A percentile compares a stretch with the other conserved stretches of the same genome.
Conservation (phyloP, 2,329 filamentous ascomycete species). For the Claviceps capensis region DNA sequence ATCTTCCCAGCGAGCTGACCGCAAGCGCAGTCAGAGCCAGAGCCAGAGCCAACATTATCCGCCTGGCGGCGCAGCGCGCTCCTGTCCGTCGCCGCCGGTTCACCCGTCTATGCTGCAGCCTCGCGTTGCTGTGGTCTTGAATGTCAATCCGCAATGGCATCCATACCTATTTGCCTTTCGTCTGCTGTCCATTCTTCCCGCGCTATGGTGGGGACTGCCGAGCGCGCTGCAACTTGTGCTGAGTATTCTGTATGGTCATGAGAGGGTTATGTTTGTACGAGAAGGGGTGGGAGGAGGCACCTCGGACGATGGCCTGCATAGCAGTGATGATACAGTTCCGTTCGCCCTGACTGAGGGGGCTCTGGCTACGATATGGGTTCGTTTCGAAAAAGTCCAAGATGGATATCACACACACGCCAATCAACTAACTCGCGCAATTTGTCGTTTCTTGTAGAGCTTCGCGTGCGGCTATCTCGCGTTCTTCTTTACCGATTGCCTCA, state of each 20-base stretch:
- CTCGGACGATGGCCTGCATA: background rate
- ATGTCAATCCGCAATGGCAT: slow-evolving; percentile 60
- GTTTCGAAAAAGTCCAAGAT: slow-evolving; percentile 13
- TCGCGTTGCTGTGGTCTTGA: slow-evolving; percentile 64
- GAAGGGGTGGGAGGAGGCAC: slow-evolving; percentile 9
- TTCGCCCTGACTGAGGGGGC: slow-evolving; percentile 50
- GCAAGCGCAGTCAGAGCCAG: slow-evolving; percentile 1
- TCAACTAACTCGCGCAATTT: background rate
- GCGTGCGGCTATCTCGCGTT: slow-evolving; percentile 68
- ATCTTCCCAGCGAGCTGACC: background rate
- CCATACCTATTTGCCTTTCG: slow-evolving; percentile 59
- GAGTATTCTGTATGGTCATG: slow-evolving; percentile 36
- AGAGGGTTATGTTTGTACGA: slow-evolving; percentile 16
- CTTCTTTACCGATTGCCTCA: slow-evolving; percentile 73
- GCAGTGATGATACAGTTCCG: slow-evolving; percentile 12
- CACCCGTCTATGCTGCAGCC: slow-evolving; percentile 48
- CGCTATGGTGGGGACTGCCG: slow-evolving; percentile 57
- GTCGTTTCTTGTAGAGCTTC: slow-evolving; percentile 40
- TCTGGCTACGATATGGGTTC: slow-evolving; percentile 61
- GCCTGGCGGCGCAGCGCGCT: background rate
- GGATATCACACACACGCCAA: too few relatives aligned
- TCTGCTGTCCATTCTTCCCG: slow-evolving; percentile 57
- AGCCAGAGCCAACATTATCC: background rate
- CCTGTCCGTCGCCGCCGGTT: slow-evolving; percentile 6
- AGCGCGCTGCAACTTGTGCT: slow-evolving; percentile 55